phyloP scores from a whole-genome alignment of 1,284 basidiomycete species.

The Vanrija sp. region DNA sequence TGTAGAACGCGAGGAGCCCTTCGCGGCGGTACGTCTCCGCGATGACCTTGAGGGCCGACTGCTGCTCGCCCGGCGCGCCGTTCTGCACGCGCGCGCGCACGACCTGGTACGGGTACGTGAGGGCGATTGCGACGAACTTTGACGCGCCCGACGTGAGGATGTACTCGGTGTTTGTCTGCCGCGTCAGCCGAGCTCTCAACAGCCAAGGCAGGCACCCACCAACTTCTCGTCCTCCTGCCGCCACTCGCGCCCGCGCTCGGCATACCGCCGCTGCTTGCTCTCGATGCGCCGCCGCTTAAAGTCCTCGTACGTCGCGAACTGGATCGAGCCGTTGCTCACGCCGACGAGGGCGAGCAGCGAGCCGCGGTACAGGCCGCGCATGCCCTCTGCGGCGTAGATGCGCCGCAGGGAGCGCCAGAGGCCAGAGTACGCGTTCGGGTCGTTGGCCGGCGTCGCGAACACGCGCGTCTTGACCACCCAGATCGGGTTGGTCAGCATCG shows the following conservation, averaged over 20 bases:
- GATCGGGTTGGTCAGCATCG: conserved; percentile 93
- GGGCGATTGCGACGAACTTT: conserved; percentile 76
- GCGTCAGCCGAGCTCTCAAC: conserved; percentile 5
- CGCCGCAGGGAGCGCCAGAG: conserved; percentile 57
- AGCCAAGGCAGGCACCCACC: conserved; percentile 58
- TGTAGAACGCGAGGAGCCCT: conserved; percentile 83
- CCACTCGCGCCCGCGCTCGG: conserved; percentile 60
- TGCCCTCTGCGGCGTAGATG: conserved; percentile 70
- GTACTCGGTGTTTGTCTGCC: conserved; percentile 84
- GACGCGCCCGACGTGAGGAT: conserved; percentile 86
- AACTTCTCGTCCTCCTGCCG: conserved; percentile 74
- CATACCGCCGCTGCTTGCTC: conserved; percentile 61
- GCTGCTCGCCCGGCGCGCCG: conserved; percentile 59
- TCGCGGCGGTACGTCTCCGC: conserved; percentile 74
- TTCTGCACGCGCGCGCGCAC: conserved; percentile 85
- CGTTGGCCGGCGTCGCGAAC: conserved; percentile 73
- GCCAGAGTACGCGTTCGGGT: conserved; percentile 68
- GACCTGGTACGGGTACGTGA: conserved; percentile 98
- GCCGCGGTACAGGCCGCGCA: conserved; percentile 78
- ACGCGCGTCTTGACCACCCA: conserved; percentile 99
- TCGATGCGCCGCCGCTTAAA: conserved; percentile 87
- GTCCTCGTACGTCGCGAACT: conserved; percentile 95
- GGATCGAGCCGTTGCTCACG: conserved; percentile 90
- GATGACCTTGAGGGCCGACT: conserved; percentile 68
- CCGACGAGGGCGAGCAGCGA: conserved; percentile 86